Percentiles rank a stretch among this genome's conserved stretches.
Evolutionary conservation across 163 green algal species (phyloP).

Genomic region (Smithsoniella earleae): DNA sequence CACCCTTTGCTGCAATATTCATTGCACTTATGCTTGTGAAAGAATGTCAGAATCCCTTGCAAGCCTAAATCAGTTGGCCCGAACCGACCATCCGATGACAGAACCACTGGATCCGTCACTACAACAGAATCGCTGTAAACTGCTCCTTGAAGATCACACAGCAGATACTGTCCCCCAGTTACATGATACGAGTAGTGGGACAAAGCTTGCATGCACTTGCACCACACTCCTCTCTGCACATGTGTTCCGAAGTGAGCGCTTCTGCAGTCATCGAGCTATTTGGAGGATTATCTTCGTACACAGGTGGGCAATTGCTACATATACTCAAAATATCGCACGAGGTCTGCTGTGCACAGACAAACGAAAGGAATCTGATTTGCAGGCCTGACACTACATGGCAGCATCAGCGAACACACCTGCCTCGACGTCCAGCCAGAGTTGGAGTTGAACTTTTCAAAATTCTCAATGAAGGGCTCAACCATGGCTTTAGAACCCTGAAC

Average conservation of each 20-base stretch:
- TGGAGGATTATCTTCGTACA: no score
- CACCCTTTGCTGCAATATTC: neutral
- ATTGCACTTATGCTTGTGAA: neutral
- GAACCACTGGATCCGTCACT: conserved; percentile 33
- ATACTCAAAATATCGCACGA: no score
- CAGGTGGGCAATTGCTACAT: no score
- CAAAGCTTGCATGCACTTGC: conserved; percentile 33
- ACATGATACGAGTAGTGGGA: conserved; percentile 36
- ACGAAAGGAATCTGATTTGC: no score
- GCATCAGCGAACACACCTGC: no score
- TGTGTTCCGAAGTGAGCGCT: no score
- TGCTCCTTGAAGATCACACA: conserved; percentile 35
- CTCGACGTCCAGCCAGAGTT: conserved; percentile 19
- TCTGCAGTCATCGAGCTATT: no score
- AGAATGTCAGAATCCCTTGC: neutral
- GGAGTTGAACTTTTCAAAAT: conserved; percentile 29
- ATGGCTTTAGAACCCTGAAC: neutral
- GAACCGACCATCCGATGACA: conserved; percentile 26
- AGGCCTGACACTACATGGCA: no score
- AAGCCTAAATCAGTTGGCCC: conserved; percentile 32
- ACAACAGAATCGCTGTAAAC: neutral
- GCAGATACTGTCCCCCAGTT: conserved; percentile 30
- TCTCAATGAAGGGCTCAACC: conserved; percentile 3
- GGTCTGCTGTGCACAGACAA: no score
- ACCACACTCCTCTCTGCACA: no score